These are phyloP conservation scores for Myriosclerotinia scirpicola DNA, from an alignment of 2,329 filamentous ascomycete species.

Conservation along the genomic window DNA sequence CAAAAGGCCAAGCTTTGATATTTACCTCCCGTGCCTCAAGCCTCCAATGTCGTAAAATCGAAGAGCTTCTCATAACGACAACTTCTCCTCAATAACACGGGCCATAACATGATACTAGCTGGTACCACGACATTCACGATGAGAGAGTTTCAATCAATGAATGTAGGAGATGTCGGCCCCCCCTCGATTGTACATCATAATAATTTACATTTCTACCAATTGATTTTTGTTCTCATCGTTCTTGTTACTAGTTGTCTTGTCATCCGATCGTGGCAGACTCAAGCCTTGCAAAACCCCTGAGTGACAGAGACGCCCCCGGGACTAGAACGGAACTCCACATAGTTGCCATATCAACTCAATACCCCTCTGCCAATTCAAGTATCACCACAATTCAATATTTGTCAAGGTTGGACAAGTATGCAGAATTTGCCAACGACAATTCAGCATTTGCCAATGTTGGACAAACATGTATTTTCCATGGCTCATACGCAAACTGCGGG, in stretches of 20 bases:
- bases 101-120: neutral
- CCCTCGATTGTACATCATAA: neutral
- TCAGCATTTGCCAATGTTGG: neutral
- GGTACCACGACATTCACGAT: slow-evolving; percentile 9
- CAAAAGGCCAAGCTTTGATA: neutral
- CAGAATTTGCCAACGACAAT: neutral
- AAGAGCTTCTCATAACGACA: neutral
- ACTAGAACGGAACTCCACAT: neutral
- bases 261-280: neutral
- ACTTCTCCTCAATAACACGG: neutral
- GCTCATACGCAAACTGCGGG: slow-evolving; percentile 13
- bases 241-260: slow-evolving; percentile 1
- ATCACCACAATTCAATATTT: neutral
- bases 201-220: neutral
- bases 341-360: neutral
- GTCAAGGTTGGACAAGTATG: neutral
- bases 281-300: neutral
- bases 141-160: neutral
- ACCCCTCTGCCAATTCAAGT: neutral
- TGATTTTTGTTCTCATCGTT: neutral
- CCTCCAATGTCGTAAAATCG: neutral
- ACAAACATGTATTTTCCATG: neutral
- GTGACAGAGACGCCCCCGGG: neutral
- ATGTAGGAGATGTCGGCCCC: slow-evolving; percentile 3
- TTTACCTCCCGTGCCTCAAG: neutral